Percentiles rank a stretch among this genome's conserved stretches.
phyloP scores from a whole-genome alignment of 495 filamentous ascomycete species.

The Aspergillus bridgeri region DNA sequence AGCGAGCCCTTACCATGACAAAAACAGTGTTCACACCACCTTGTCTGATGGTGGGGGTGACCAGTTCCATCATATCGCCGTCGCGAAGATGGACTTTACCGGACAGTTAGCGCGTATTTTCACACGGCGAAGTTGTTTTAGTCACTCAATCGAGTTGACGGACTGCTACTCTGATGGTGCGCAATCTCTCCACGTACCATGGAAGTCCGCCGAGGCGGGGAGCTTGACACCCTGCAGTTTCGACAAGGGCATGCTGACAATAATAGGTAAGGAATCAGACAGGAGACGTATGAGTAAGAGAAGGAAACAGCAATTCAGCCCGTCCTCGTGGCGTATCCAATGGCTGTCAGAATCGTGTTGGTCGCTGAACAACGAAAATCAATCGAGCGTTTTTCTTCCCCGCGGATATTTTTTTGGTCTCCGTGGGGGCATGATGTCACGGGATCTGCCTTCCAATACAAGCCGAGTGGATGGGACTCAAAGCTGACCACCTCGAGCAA shows the following conservation, averaged over 20 bases:
- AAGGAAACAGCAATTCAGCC: background rate
- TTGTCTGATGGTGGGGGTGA: constrained; percentile 67
- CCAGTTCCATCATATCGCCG: constrained; percentile 76
- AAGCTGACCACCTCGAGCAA: background rate
- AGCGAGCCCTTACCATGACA: constrained; percentile 62
- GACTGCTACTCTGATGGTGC: background rate
- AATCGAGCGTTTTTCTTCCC: constrained; percentile 15
- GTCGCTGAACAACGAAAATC: background rate
- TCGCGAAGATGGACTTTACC: constrained; percentile 64
- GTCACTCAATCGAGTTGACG: background rate
- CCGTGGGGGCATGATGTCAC: constrained; percentile 16
- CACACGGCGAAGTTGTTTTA: background rate
- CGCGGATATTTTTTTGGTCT: constrained; percentile 26
- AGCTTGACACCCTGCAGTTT: constrained; percentile 50
- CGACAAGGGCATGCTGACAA: constrained; percentile 35
- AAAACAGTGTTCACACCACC: constrained; percentile 78
- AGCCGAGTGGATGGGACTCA: no score
- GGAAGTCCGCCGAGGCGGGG: constrained; percentile 69
- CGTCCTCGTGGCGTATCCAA: background rate
- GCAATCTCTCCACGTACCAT: constrained; percentile 46
- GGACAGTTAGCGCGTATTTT: background rate
- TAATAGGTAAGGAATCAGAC: constrained; percentile 10
- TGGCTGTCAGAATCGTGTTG: background rate
- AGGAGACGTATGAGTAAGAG: background rate
- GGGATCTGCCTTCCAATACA: no score